These are phyloP conservation scores for Phlebopus sp. DNA, from an alignment of 1,284 basidiomycete species.

Conservation along the genomic window DNA sequence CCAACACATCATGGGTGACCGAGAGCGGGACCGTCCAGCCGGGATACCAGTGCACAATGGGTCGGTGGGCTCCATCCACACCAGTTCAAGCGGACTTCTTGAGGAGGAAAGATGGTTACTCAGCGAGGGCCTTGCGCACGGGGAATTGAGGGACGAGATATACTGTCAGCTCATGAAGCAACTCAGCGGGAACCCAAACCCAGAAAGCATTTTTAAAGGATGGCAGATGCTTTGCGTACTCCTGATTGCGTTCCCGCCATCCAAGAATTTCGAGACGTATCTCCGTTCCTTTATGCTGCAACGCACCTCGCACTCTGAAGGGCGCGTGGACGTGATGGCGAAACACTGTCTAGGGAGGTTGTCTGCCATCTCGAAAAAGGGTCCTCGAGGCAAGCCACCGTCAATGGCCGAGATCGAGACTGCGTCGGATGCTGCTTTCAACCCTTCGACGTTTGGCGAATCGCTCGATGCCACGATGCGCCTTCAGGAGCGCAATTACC, in stretches of 20 bases:
- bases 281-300: slow-evolving; percentile 75
- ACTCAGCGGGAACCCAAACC: slow-evolving; percentile 75
- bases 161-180: slow-evolving; percentile 93
- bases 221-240: slow-evolving; percentile 91
- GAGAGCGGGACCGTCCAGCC: slow-evolving; percentile 64
- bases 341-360: slow-evolving; percentile 80
- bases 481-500: slow-evolving; percentile 81
- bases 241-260: slow-evolving; percentile 85
- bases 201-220: slow-evolving; percentile 83
- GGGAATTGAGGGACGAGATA: slow-evolving; percentile 87
- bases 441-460: slow-evolving; percentile 90
- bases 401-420: slow-evolving; percentile 83
- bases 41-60: slow-evolving; percentile 49
- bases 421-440: slow-evolving; percentile 88
- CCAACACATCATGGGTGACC: slow-evolving; percentile 89
- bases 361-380: slow-evolving; percentile 70
- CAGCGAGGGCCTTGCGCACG: slow-evolving; percentile 69
- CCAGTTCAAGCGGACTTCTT: slow-evolving; percentile 44
- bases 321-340: slow-evolving; percentile 83
- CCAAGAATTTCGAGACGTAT: slow-evolving; percentile 85
- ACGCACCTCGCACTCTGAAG: slow-evolving; percentile 62
- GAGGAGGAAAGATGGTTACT: slow-evolving; percentile 89
- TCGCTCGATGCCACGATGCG: slow-evolving; percentile 80
- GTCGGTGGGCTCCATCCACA: slow-evolving; percentile 53
- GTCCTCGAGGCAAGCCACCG: slow-evolving; percentile 80